Percentiles rank a stretch among this genome's conserved stretches.
These are phyloP conservation scores for Scutellaria baicalensis DNA, from an alignment of 257 asterid species.

Conservation along the genomic window DNA sequence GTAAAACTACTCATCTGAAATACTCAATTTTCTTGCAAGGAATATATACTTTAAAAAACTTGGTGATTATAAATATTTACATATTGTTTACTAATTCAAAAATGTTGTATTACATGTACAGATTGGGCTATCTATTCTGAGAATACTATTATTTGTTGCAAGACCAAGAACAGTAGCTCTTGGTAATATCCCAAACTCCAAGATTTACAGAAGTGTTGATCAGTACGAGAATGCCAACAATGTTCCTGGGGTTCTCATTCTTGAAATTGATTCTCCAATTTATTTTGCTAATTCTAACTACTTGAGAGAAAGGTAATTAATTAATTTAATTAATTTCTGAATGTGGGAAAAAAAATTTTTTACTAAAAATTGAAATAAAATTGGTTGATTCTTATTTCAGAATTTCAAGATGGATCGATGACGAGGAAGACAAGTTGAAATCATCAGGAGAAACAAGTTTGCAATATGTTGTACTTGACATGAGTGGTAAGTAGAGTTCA, in stretches of 20 bases:
- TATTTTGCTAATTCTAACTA: slow-evolving; percentile 82
- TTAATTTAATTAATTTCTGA: background rate
- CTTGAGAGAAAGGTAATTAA: slow-evolving; percentile 87
- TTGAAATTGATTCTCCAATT: slow-evolving; percentile 76
- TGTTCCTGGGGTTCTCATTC: slow-evolving; percentile 61
- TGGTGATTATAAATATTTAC: too few relatives aligned
- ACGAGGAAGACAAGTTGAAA: slow-evolving; percentile 75
- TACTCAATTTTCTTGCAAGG: too few relatives aligned
- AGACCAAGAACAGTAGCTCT: slow-evolving; percentile 71
- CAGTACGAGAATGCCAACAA: slow-evolving; percentile 50
- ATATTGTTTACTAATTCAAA: background rate
- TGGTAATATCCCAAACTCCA: slow-evolving; percentile 67
- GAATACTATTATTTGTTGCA: slow-evolving; percentile 63
- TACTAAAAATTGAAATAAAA: background rate
- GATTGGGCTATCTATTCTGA: slow-evolving; percentile 58
- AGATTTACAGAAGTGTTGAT: slow-evolving; percentile 52
- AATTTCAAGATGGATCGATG: slow-evolving; percentile 80
- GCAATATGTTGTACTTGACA: slow-evolving; percentile 67
- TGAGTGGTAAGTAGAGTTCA: slow-evolving; percentile 53
- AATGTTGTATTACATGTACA: slow-evolving; percentile 14
- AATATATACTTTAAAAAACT: too few relatives aligned
- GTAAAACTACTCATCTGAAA: too few relatives aligned
- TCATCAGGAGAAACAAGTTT: slow-evolving; percentile 48
- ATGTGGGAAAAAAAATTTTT: background rate
- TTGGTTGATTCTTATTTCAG: slow-evolving; percentile 15